Base-by-base conservation (phyloP, 2,329 filamentous ascomycete species). In the Tolypocladium inflatum region DNA sequence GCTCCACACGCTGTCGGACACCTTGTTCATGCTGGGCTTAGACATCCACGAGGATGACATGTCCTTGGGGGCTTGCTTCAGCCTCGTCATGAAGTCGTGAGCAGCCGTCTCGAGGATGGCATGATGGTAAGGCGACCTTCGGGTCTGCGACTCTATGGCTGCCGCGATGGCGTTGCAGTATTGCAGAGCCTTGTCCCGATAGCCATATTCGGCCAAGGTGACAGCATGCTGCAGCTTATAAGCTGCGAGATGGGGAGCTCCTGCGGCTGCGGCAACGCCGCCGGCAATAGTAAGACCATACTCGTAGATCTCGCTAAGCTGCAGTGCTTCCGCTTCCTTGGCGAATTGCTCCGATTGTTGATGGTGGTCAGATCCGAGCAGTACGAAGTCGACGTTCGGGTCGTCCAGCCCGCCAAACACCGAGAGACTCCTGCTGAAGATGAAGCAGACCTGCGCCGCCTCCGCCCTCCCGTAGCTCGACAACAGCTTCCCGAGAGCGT, bases 261-360 rank as follows among this genome's bases (percentile, higher is more conserved):
- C 80, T 39, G 84, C 76, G 0, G 79, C 72, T 11, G 79, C 73
- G 26, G 79, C 79, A 8, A 61, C 59, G 35, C 78, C 77, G 26
- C 81, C 81, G 2, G 87, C 79, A 17, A 97, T 80, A 11, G 89
- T 89, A 13, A 90, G 78, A 0, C 90, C 91, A 70, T 91, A 97
- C 70, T 99, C 94, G 67, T 95, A 97, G 0, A 96, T 85, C 71
- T 99, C 94, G 48, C 91, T 97, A n/a, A 99, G 81, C 55, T 97
- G 78, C n/a, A 97, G 83, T 4, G 91, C 83, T 68, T 97, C 91
- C 8, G 89, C 81, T 65, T 97, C 91, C 62, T 87, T 85, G 56
- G 86, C 86, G 61, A 92, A 87, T 55, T 90, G 85, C 55, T 87
- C 82, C 8, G 85, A 81, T 60, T 88, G 82, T 54, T 82, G 83